A percentile compares a stretch with the other conserved stretches of the same genome.
Conservation (phyloP, 2,329 filamentous ascomycete species). For the Penicillium sp. region DNA sequence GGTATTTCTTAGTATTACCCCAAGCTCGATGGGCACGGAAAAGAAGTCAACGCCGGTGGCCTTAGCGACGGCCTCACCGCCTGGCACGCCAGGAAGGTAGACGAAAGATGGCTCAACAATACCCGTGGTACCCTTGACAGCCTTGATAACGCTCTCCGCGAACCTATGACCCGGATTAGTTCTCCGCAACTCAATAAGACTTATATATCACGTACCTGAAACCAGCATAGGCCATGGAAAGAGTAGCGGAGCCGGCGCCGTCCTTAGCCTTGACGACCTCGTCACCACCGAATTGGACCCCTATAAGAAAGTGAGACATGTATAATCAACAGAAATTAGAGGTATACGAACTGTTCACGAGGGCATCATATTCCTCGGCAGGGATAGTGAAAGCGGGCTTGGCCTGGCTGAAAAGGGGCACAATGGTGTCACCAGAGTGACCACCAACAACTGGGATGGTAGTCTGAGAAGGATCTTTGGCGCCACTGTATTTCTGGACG, state of each 20-base stretch:
- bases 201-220: constrained; percentile 62
- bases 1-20: constrained; percentile 58
- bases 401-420: constrained; percentile 92
- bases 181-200: constrained; percentile 10
- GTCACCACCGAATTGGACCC: constrained; percentile 94
- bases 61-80: constrained; percentile 81
- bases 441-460: constrained; percentile 91
- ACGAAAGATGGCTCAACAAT: constrained; percentile 94
- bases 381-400: constrained; percentile 76
- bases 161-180: constrained; percentile 56
- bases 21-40: constrained; percentile 92
- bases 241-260: constrained; percentile 80
- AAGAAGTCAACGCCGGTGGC: constrained; percentile 87
- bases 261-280: constrained; percentile 96
- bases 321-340: not conserved
- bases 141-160: constrained; percentile 89
- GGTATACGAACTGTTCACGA: constrained; percentile 69
- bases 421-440: constrained; percentile 97
- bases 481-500: constrained; percentile 77
- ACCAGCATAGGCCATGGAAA: constrained; percentile 94
- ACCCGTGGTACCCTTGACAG: constrained; percentile 81
- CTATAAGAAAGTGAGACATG: constrained; percentile 30
- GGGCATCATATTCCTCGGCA: constrained; percentile 80
- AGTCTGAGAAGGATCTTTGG: constrained; percentile 75
- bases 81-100: constrained; percentile 85